Base-by-base conservation (phyloP, 352 stramenopile genomes). In the Pythium rhizo-oryzae region DNA sequence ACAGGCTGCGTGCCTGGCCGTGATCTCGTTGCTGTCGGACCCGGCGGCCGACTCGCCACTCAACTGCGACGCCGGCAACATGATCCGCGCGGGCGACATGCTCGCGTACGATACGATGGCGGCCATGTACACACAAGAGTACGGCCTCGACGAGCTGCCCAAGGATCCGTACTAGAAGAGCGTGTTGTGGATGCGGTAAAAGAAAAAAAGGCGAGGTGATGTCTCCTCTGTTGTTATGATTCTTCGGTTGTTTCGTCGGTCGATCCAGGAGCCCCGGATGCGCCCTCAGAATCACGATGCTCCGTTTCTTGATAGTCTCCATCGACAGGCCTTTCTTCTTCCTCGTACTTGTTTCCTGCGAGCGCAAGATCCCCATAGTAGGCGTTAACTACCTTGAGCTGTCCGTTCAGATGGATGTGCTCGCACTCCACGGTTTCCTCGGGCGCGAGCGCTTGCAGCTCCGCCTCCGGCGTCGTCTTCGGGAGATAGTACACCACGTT, bases 71-170 rank as follows among this genome's bases (percentile, higher is more conserved):
- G 88, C 88, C 13, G 86, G 70, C 61, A 76, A 98, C 66, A 98
- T 98, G 92, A 93, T 98, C 66, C 89, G 92, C 55, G 91, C 84
- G 0, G 89, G 87, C 24, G 92, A 98, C 63, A 90, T 97, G 84
- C 64, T 93, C 56, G 92, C 92, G 37, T 98, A 96, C 75, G 88
- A 96, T 65, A 91, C 90, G 2, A 94, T 98, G 87, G 89, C 90
- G 16, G 75, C 87, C 54, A 97, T 98, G 89, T 98, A 97, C 82
- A 96, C 87, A 69, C 82, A 91, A 50, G 92, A 98, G 65, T 94
- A 79, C 52, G 87, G 85, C 35, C 76, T 94, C 28, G 55, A 78
- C 16, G 79, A 92, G 55, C 72, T 96, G 30, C 88, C 88, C 1
- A 82, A 83, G 53, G 76, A 82, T 50, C 85, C 85, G 55, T 82